Evolutionary conservation across 352 stramenopile species (phyloP).

Genomic region (Phytophthora europaea): DNA sequence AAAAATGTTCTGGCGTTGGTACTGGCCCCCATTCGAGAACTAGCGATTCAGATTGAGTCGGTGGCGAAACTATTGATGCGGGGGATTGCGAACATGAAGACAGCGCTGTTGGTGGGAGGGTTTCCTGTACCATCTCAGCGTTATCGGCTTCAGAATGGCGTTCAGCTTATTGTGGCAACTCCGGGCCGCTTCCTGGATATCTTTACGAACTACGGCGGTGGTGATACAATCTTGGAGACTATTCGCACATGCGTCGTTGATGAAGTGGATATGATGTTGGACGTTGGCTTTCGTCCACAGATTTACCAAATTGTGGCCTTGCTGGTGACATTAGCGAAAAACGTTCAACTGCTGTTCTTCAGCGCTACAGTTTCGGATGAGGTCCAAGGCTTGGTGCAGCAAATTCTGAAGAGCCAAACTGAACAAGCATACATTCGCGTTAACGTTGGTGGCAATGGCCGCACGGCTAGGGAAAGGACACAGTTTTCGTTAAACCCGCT

Average conservation of each 20-base stretch:
- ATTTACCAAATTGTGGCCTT: conserved; percentile 59
- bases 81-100: conserved; percentile 72
- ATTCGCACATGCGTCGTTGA: conserved; percentile 65
- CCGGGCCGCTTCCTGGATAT: conserved; percentile 74
- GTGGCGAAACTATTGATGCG: conserved; percentile 66
- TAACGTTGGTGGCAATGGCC: conserved; percentile 32
- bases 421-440: conserved; percentile 42
- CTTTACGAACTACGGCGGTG: conserved; percentile 43
- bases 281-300: conserved; percentile 61
- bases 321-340: conserved; percentile 21
- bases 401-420: conserved; percentile 28
- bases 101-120: conserved; percentile 70
- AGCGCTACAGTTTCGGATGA: conserved; percentile 66
- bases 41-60: conserved; percentile 80
- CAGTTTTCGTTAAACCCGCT: conserved; percentile 40
- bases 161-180: conserved; percentile 76
- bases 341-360: conserved; percentile 66
- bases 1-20: conserved; percentile 51
- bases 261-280: conserved; percentile 84
- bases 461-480: background rate
- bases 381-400: conserved; percentile 52
- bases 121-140: conserved; percentile 72
- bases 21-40: conserved; percentile 72
- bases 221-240: conserved; percentile 24
- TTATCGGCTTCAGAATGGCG: conserved; percentile 65